A percentile compares a stretch with the other conserved stretches of the same genome.
Conservation (phyloP, 73 alveolate genomes). For the Paramecium tetraurelia region DNA sequence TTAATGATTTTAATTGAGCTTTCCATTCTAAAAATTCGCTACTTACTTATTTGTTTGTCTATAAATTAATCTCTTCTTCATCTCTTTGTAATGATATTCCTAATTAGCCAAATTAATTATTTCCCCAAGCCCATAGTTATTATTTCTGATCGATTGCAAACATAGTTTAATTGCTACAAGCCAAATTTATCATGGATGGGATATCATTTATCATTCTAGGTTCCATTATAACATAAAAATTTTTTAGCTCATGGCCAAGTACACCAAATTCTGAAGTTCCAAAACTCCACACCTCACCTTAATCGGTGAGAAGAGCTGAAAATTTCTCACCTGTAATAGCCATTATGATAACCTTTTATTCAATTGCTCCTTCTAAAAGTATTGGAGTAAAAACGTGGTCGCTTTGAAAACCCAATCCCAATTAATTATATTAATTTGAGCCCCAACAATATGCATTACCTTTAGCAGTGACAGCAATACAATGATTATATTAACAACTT, state of each 20-base stretch:
- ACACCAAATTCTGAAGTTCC: slow-evolving; percentile 63
- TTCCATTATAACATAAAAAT: slow-evolving; percentile 56
- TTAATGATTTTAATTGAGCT: slow-evolving; percentile 24
- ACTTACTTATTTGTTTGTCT: not conserved
- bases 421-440: slow-evolving; percentile 33
- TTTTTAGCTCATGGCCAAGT: slow-evolving; percentile 53
- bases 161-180: slow-evolving; percentile 57
- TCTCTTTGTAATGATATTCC: slow-evolving; percentile 28
- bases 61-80: not conserved
- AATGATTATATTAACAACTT: slow-evolving; percentile 53
- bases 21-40: not conserved
- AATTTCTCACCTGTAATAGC: slow-evolving; percentile 51
- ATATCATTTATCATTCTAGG: slow-evolving; percentile 63
- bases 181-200: slow-evolving; percentile 34
- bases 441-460: slow-evolving; percentile 65
- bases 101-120: slow-evolving; percentile 47
- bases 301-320: slow-evolving; percentile 46
- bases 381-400: slow-evolving; percentile 44
- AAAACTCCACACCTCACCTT: slow-evolving; percentile 62
- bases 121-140: slow-evolving; percentile 60
- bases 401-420: slow-evolving; percentile 53
- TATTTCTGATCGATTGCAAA: slow-evolving; percentile 43
- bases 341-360: slow-evolving; percentile 37
- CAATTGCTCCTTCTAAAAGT: slow-evolving; percentile 48
- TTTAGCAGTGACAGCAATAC: slow-evolving; percentile 54